Base-by-base conservation (phyloP, 164 flowering plant genomes). In the Aristolochia fimbriata region DNA sequence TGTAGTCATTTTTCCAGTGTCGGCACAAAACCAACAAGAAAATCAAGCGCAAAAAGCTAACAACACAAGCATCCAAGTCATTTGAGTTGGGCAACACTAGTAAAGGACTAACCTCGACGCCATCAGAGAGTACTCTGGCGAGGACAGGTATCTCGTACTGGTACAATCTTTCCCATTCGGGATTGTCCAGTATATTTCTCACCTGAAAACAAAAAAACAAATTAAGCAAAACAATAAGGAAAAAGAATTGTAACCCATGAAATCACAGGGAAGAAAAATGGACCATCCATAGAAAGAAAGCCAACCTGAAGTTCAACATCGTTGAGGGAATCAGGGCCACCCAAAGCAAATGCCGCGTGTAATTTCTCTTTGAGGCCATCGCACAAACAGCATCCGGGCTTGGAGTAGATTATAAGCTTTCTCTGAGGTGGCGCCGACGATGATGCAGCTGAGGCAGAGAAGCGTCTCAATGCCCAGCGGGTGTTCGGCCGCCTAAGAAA, bases 301-400 rank as follows among this genome's bases (percentile, higher is more conserved):
- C 15, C 16, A 47, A 78, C 96, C 91, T 86, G 80, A 17, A 92
- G 74, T 31, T 80, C 71, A 48, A 92, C 81, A 62, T 85, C 94
- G 57, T 72, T 66, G 59, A 92, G 87, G 13, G 93, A 77, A 69
- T 84, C 79, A 12, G 87, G 77, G n/a, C 78, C 77, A 11, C 76
- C 63, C 51, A 88, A 78, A 55, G 69, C 65, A 65, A 92, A 84
- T 0, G 93, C 98, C n/a, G 84, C 78, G 10, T 79, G 71, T 46
- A 89, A 88, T 71, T 89, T 89, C 61, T 92, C 93, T 76, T 92
- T 87, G 79, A 89, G 97, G 67, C 96, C 96, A 65, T 92, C 98
- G 70, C 98, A 92, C 80, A 89, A 78, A 70, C 98, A 92, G 72
- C 98, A 92, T 17, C 94, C 98, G 22, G 98, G 96, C 70, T 87